Percentiles rank a stretch among this genome's conserved stretches.
Evolutionary conservation across 345 rosid species (phyloP).

Genomic region (Erysimum cheiranthoides): DNA sequence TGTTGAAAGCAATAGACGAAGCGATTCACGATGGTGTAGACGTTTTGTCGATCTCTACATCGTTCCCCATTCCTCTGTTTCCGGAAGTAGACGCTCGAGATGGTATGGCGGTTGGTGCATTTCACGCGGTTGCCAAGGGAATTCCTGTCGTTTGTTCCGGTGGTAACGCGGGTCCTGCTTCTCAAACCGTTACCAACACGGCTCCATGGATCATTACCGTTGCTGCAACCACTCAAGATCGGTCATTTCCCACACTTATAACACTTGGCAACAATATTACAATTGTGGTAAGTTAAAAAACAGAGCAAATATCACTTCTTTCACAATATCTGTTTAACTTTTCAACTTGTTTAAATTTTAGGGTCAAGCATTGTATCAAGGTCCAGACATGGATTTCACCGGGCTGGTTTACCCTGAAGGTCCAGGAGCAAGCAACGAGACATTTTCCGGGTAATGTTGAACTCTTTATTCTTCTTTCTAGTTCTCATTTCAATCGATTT

Average conservation of each 20-base stretch:
- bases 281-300: conserved; percentile 35
- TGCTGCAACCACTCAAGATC: conserved; percentile 63
- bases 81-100: conserved; percentile 51
- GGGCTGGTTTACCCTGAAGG: conserved; percentile 56
- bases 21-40: conserved; percentile 59
- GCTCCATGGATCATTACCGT: conserved; percentile 68
- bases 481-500: neutral
- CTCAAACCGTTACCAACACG: conserved; percentile 50
- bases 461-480: neutral
- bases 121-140: conserved; percentile 62
- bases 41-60: conserved; percentile 43
- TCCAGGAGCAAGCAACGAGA: conserved; percentile 29
- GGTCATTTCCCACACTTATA: conserved; percentile 53
- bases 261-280: conserved; percentile 52
- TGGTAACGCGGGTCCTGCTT: conserved; percentile 54
- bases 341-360: conserved; percentile 24
- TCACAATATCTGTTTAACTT: neutral
- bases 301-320: neutral
- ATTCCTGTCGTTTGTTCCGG: conserved; percentile 55
- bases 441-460: conserved; percentile 33
- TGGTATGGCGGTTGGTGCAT: conserved; percentile 56
- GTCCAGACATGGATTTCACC: conserved; percentile 52
- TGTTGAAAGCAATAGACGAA: conserved; percentile 61
- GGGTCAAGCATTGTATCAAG: conserved; percentile 64
- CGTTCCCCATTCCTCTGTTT: conserved; percentile 45